Percentiles rank a stretch among this genome's conserved stretches.
Conservation (phyloP, 768 basidiomycete genomes). For the Rhizopogon rudus region DNA sequence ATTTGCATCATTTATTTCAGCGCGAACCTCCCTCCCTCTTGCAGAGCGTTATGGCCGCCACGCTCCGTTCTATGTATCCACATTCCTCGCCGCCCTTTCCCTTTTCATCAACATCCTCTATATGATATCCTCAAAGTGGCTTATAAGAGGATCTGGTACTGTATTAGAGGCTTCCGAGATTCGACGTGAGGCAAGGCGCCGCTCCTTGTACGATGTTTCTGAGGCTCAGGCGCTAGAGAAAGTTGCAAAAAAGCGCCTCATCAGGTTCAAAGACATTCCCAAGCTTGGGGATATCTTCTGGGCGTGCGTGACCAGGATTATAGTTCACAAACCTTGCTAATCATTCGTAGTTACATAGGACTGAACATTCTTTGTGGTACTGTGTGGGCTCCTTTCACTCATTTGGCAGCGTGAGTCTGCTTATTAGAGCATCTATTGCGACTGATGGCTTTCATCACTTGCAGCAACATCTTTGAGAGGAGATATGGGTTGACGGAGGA, state of each 20-base stretch:
- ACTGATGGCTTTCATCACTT: background rate
- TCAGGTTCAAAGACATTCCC: constrained; percentile 54
- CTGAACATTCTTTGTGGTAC: constrained; percentile 73
- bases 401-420: constrained; percentile 62
- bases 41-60: constrained; percentile 59
- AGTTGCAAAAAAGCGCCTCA: constrained; percentile 61
- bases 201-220: constrained; percentile 39
- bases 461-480: constrained; percentile 67
- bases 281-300: constrained; percentile 74
- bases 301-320: constrained; percentile 44
- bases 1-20: constrained; percentile 69
- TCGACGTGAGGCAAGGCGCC: constrained; percentile 46
- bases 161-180: constrained; percentile 64
- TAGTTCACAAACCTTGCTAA: constrained; percentile 1
- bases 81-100: constrained; percentile 58
- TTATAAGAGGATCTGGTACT: constrained; percentile 54
- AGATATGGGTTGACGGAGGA: constrained; percentile 59
- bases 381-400: constrained; percentile 75
- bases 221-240: constrained; percentile 60
- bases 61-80: constrained; percentile 72
- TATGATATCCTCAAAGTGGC: constrained; percentile 57
- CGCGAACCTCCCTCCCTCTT: constrained; percentile 73
- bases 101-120: constrained; percentile 68
- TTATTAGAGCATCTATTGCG: background rate
- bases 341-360: constrained; percentile 53